Base-by-base conservation (phyloP, 768 basidiomycete genomes). In the Tricholoma saponaceum region DNA sequence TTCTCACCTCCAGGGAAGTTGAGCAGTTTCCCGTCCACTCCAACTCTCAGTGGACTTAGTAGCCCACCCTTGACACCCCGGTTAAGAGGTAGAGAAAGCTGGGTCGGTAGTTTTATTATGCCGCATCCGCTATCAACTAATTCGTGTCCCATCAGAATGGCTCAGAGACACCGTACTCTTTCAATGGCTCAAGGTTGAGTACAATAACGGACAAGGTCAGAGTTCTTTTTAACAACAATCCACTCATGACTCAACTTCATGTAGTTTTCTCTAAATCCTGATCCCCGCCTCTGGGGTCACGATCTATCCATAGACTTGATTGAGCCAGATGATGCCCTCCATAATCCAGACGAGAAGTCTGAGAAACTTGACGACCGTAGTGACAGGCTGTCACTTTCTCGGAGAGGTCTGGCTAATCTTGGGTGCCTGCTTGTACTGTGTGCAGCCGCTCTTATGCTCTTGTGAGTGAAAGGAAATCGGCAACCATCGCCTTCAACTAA, bases 241-340 rank as follows among this genome's bases (percentile, higher is more conserved):
- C 33, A 33, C 26, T 47, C 50, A 23, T 54, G 44, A 25, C 20
- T 54, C 23, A 51, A 13, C 32, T 46, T 33, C 13, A 20, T 41
- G 16, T 50, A 90, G 88, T 89, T 81, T 65, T 80, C 84, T 9
- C 73, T 90, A 16, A 74, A 84, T 2, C 77, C 84, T 12, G 88
- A 91, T 63, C 87, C 87, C 13, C 77, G 80, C 16, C 72, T 74
- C 22, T 90, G 89, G 89, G 85, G 86, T 20, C 79, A 80, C 20
- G 79, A 82, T 64, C 65, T 87, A 39, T 82, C 78, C 20, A 74
- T 77, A 4, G 79, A 83, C 66, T 60, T 76, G 41, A 72, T 79
- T 22, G 89, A 92, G 61, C 67, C 82, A 5, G 89, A 91, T 66
- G 90, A 92, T 67, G 81, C 82, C 47, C 73, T 92, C 18, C 89